These are phyloP conservation scores for Podila epigama DNA, from an alignment of 192 early-diverging fungal species.

Conservation along the genomic window DNA sequence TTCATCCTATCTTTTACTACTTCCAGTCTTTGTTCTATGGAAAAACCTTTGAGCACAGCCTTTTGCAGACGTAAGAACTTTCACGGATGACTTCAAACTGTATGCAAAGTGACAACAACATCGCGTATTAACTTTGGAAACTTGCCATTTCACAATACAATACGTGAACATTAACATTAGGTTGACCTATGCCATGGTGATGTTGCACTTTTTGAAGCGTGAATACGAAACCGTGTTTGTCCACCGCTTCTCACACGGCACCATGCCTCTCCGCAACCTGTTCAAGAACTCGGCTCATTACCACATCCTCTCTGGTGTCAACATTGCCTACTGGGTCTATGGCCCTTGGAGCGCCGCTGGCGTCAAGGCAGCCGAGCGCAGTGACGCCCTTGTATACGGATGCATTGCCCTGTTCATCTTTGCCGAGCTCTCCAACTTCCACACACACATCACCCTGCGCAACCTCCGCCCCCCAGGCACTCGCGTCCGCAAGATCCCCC, in stretches of 20 bases:
- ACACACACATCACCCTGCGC: constrained; percentile 86
- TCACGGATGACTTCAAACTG: neutral
- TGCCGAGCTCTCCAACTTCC: constrained; percentile 86
- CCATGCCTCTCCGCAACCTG: constrained; percentile 94
- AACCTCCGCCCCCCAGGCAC: constrained; percentile 92
- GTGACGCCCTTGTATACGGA: constrained; percentile 23
- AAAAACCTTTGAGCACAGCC: constrained; percentile 67
- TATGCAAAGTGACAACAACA: neutral
- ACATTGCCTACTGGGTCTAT: constrained; percentile 89
- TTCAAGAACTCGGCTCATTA: constrained; percentile 97
- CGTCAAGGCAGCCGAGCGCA: constrained; percentile 52
- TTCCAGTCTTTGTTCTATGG: constrained; percentile 75
- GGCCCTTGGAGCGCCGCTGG: constrained; percentile 75
- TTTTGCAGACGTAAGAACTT: constrained; percentile 66
- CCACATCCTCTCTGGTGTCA: constrained; percentile 85
- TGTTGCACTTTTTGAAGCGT: constrained; percentile 91
- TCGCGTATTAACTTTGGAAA: neutral
- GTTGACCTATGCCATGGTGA: constrained; percentile 68
- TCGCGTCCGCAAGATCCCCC: constrained; percentile 84
- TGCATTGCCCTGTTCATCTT: constrained; percentile 53
- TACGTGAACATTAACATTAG: constrained; percentile 41
- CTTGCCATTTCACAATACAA: too few relatives aligned
- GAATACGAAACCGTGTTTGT: constrained; percentile 93
- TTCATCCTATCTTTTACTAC: constrained; percentile 89
- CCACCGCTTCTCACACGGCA: constrained; percentile 91